A percentile compares a stretch with the other conserved stretches of the same genome.
Conservation (phyloP, 2,329 filamentous ascomycete genomes). For the Penicillium verrucosum region DNA sequence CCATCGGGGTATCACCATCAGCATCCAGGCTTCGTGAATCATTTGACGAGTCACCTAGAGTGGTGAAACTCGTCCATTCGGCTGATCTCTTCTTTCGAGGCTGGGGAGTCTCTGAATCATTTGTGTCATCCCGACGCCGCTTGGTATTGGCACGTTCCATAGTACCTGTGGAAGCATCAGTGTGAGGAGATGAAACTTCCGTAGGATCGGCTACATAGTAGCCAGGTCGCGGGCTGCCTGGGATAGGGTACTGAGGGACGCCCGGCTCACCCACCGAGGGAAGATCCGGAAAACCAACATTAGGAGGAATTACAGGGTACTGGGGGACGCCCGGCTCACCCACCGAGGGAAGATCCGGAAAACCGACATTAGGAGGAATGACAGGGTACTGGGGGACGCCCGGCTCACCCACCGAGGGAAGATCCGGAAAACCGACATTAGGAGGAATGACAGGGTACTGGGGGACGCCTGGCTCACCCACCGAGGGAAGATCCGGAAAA, state of each 20-base stretch:
- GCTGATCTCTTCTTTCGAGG: not conserved
- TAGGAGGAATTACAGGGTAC: not conserved
- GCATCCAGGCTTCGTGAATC: not conserved
- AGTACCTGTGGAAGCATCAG: not conserved
- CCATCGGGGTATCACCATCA: not conserved
- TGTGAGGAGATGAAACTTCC: not conserved
- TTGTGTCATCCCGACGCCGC: not conserved
- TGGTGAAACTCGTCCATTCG: not conserved
- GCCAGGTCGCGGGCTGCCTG: not conserved
- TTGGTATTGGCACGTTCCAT: not conserved
- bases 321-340: too few relatives aligned
- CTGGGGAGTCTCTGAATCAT: not conserved
- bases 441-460: not conserved
- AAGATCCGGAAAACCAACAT: not conserved
- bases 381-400: not conserved
- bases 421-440: not conserved
- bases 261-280: not conserved
- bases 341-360: too few relatives aligned
- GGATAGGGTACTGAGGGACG: not conserved
- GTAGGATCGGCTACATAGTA: not conserved
- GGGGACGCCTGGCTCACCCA: too few relatives aligned
- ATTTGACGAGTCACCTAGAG: not conserved
- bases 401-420: not conserved
- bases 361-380: too few relatives aligned
- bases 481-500: too few relatives aligned